A percentile compares a stretch with the other conserved stretches of the same genome.
Evolutionary conservation across 2,329 filamentous ascomycete species (phyloP).

Genomic region (Thermomyces lanuginosus): DNA sequence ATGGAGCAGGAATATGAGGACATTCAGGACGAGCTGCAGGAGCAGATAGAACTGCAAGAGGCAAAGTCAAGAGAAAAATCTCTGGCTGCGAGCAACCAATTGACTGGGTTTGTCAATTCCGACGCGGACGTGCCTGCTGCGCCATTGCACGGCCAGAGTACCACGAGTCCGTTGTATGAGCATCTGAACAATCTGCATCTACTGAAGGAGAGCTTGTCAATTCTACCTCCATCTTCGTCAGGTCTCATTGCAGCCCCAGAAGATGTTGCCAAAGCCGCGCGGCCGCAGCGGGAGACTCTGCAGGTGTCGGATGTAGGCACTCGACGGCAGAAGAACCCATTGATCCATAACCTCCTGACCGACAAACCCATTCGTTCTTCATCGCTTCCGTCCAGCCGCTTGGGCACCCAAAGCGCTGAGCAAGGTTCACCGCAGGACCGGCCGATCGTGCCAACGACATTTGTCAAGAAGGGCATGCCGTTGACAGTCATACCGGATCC

Average conservation of each 20-base stretch:
- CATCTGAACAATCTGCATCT: slow-evolving; percentile 60
- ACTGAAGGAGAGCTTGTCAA: slow-evolving; percentile 50
- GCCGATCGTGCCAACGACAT: slow-evolving; percentile 48
- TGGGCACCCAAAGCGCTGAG: slow-evolving; percentile 25
- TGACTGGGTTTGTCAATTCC: slow-evolving; percentile 27
- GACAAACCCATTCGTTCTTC: slow-evolving; percentile 89
- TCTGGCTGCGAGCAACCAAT: slow-evolving; percentile 23
- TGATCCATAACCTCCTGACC: slow-evolving; percentile 90
- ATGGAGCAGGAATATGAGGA: slow-evolving; percentile 72
- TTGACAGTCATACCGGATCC: slow-evolving; percentile 68
- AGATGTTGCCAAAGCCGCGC: slow-evolving; percentile 53
- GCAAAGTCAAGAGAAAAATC: slow-evolving; percentile 9
- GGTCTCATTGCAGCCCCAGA: slow-evolving; percentile 74
- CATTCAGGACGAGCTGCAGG: slow-evolving; percentile 46
- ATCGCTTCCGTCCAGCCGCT: slow-evolving; percentile 60
- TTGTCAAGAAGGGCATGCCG: slow-evolving; percentile 83
- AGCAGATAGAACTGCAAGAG: slow-evolving; percentile 10
- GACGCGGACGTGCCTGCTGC: too few species aligned
- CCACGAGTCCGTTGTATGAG: slow-evolving; percentile 18
- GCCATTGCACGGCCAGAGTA: slow-evolving; percentile 10
- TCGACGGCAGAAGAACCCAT: slow-evolving; percentile 55
- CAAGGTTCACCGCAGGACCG: slow-evolving; percentile 17
- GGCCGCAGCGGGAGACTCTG: slow-evolving; percentile 12
- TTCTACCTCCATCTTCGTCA: slow-evolving; percentile 72
- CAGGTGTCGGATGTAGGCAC: slow-evolving; percentile 36